phyloP scores from a whole-genome alignment of 805 yeast species.

The Saccharomyces kudriavzevii region DNA sequence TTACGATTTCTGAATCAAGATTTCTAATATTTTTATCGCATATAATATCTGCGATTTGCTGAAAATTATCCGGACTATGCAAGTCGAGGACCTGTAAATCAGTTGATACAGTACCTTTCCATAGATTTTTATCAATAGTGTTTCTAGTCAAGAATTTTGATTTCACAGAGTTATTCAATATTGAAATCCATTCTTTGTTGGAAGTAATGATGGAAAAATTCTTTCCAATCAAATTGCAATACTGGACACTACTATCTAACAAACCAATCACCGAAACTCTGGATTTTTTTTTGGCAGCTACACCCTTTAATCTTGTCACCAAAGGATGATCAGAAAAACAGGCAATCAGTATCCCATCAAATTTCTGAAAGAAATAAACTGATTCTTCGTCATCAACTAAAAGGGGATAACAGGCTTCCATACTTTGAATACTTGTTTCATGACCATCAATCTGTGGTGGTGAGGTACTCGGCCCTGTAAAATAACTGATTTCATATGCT shows the following conservation, averaged over 20 bases:
- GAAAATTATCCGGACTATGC: constrained; percentile 10
- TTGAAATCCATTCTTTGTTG: constrained; percentile 19
- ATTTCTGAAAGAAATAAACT: constrained; percentile 10
- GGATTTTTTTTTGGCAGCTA: neutral
- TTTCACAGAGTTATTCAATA: constrained; percentile 13
- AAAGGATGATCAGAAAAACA: constrained; percentile 26
- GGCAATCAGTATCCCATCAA: constrained; percentile 19
- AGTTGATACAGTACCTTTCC: constrained; percentile 22
- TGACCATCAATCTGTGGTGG: constrained; percentile 20
- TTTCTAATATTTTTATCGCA: constrained; percentile 11
- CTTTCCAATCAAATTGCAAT: constrained; percentile 8
- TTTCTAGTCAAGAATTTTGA: constrained; percentile 4
- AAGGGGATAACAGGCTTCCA: constrained; percentile 15
- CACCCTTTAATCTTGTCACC: constrained; percentile 5
- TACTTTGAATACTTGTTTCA: constrained; percentile 12
- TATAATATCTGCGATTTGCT: constrained; percentile 11
- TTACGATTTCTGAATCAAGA: constrained; percentile 11
- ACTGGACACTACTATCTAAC: constrained; percentile 13
- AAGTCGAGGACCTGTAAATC: constrained; percentile 16
- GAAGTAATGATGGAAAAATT: constrained; percentile 22
- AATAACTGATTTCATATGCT: constrained; percentile 3
- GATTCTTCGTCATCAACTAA: constrained; percentile 7
- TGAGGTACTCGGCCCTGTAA: constrained; percentile 19
- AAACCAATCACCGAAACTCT: constrained; percentile 9
- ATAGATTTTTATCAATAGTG: constrained; percentile 3